phyloP scores from a whole-genome alignment of 208 protist genomes.

The Leishmania arabica region DNA sequence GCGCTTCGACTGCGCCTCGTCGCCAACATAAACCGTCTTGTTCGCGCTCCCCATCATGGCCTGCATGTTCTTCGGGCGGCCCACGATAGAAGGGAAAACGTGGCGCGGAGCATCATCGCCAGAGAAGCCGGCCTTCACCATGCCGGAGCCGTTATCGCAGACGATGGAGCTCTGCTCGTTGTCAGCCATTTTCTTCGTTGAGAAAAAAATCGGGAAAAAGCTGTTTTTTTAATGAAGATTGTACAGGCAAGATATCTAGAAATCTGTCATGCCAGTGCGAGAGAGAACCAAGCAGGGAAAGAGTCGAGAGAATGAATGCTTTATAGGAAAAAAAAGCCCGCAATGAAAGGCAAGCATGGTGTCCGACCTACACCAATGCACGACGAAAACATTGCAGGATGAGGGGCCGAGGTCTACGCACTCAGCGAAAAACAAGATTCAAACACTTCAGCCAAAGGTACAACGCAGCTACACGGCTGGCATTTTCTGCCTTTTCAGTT shows the following conservation, averaged over 20 bases:
- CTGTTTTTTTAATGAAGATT: background rate
- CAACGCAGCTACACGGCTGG: too few species aligned
- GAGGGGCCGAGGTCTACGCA: too few species aligned
- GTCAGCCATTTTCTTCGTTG: slow-evolving; percentile 54
- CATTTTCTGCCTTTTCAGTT: accelerated
- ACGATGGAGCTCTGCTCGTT: slow-evolving; percentile 79
- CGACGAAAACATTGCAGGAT: too few species aligned
- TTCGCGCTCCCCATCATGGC: slow-evolving; percentile 96
- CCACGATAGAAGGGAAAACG: slow-evolving; percentile 97
- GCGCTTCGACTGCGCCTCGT: slow-evolving; percentile 95
- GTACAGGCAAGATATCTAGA: background rate
- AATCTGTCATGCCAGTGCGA: background rate
- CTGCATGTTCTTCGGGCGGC: slow-evolving; percentile 92
- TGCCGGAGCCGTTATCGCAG: slow-evolving; percentile 89
- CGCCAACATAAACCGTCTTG: slow-evolving; percentile 95
- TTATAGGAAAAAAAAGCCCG: background rate
- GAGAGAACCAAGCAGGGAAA: background rate
- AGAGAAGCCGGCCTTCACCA: slow-evolving; percentile 96
- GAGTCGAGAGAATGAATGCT: background rate
- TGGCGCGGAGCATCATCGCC: slow-evolving; percentile 97
- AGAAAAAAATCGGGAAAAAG: background rate
- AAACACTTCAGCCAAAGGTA: too few species aligned
- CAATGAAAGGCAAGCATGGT: background rate
- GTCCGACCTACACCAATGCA: too few species aligned
- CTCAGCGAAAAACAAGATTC: too few species aligned